Evolutionary conservation across 345 rosid species (phyloP).

Genomic region (Camelina hispida): DNA sequence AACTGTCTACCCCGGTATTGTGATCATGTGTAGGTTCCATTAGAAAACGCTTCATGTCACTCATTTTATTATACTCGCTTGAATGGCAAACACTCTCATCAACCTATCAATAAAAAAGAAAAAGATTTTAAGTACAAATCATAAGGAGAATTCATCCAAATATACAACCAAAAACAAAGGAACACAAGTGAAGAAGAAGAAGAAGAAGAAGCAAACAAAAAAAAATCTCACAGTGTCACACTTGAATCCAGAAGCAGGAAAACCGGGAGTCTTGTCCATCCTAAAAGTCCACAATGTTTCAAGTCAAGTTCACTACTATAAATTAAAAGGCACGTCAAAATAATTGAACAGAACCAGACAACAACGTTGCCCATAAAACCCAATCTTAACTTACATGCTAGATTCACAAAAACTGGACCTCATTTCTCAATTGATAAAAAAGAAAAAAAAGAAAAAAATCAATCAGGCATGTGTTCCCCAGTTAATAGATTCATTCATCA

Average conservation of each 20-base stretch:
- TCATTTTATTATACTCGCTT: conserved; percentile 53
- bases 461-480: not conserved
- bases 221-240: conserved; percentile 52
- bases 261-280: conserved; percentile 42
- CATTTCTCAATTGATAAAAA: not conserved
- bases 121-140: not conserved
- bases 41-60: conserved; percentile 50
- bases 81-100: conserved; percentile 54
- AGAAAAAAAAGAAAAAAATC: not conserved
- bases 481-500: not conserved
- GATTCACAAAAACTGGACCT: conserved; percentile 3
- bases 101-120: conserved; percentile 40
- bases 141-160: conserved; percentile 28
- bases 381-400: conserved; percentile 34
- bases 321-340: conserved; percentile 16
- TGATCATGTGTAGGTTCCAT: conserved; percentile 58
- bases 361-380: conserved; percentile 34
- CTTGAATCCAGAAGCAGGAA: conserved; percentile 45
- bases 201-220: no score
- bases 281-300: conserved; percentile 39
- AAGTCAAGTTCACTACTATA: conserved; percentile 37
- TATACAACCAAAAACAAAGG: not conserved
- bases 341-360: conserved; percentile 29
- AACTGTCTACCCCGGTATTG: conserved; percentile 56
- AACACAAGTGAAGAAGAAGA: conserved; percentile 18